Evolutionary conservation across 2,329 filamentous ascomycete genomes (phyloP).

Genomic region (Beauveria sp.): DNA sequence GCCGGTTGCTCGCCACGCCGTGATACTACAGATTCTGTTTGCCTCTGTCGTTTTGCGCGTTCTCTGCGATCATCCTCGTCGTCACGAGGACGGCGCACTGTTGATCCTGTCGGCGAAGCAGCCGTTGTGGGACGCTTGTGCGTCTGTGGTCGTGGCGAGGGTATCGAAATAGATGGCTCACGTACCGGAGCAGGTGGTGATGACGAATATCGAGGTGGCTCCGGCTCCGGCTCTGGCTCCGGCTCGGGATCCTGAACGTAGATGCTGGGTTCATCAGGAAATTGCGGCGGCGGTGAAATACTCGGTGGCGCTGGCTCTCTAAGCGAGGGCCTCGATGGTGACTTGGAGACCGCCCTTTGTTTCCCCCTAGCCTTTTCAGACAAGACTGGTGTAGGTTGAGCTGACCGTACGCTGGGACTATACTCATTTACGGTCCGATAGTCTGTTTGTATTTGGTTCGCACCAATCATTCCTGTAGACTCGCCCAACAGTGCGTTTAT

Average conservation of each 20-base stretch:
- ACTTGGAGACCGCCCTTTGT: not conserved
- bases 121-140: slow-evolving; percentile 1
- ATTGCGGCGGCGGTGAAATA: not conserved
- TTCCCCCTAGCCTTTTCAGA: slow-evolving; percentile 16
- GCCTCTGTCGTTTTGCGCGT: not conserved
- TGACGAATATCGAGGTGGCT: not conserved
- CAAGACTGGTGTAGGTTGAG: not conserved
- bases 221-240: slow-evolving; percentile 7
- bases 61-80: not conserved
- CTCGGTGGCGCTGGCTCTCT: not conserved
- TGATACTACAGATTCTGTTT: slow-evolving; percentile 5
- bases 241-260: slow-evolving; percentile 12
- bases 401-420: not conserved
- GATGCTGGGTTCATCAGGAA: not conserved
- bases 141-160: not conserved
- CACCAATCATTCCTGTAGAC: slow-evolving; percentile 35
- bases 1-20: not conserved
- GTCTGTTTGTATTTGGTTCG: slow-evolving; percentile 20
- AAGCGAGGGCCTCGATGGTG: not conserved
- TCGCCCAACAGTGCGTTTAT: slow-evolving; percentile 19
- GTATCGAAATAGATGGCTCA: not conserved
- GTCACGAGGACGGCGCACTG: not conserved
- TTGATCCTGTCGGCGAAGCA: not conserved
- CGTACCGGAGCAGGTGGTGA: not conserved
- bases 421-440: slow-evolving; percentile 11